These are phyloP conservation scores for Stephanodiscus minutulus DNA, from an alignment of 108 stramenopile species.

Conservation along the genomic window DNA sequence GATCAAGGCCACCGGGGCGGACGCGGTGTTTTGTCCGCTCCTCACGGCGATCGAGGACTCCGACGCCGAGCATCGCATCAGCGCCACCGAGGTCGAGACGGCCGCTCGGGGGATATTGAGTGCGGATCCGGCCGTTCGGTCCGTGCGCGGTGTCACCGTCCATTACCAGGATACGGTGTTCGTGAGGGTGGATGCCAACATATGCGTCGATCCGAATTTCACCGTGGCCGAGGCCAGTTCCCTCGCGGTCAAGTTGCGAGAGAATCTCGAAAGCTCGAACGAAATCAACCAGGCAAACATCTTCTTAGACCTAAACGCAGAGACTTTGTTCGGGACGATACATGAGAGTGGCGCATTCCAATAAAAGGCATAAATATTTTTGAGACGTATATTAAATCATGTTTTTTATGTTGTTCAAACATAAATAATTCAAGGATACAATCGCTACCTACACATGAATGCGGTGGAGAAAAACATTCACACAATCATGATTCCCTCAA, in stretches of 20 bases:
- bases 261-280: constrained; percentile 35
- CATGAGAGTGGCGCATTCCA: not conserved
- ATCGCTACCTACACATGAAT: no score
- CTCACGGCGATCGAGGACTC: constrained; percentile 44
- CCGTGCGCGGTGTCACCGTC: constrained; percentile 57
- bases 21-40: constrained; percentile 56
- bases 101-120: constrained; percentile 33
- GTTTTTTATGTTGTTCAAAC: no score
- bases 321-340: not conserved
- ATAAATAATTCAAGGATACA: no score
- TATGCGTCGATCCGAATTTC: constrained; percentile 41
- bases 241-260: constrained; percentile 43
- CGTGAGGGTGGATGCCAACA: constrained; percentile 56
- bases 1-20: constrained; percentile 43
- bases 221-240: constrained; percentile 44
- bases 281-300: constrained; percentile 58
- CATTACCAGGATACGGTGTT: constrained; percentile 55
- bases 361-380: not conserved
- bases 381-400: no score
- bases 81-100: constrained; percentile 41
- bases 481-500: no score
- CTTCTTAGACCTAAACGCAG: constrained; percentile 58
- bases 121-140: constrained; percentile 43
- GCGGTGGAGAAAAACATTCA: no score
- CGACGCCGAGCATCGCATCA: constrained; percentile 32